Evolutionary conservation across 352 stramenopile genomes (phyloP).

Genomic region (Phytophthora pluvialis): DNA sequence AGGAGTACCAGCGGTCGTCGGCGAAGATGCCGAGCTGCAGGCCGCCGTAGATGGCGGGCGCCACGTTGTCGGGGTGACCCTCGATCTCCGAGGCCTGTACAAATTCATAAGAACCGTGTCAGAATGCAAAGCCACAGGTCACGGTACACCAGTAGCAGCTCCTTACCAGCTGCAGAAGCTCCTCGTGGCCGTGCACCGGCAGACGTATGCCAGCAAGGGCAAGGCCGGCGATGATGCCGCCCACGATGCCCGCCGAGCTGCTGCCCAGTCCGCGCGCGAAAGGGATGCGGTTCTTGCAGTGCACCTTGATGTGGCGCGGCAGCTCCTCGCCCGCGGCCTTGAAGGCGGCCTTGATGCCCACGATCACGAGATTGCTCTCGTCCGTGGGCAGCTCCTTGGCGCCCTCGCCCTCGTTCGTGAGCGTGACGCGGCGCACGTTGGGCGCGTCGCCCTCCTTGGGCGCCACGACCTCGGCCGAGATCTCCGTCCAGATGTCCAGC

Average conservation of each 20-base stretch:
- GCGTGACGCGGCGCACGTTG: constrained; percentile 87
- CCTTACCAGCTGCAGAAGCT: constrained; percentile 94
- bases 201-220: constrained; percentile 95
- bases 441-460: constrained; percentile 30
- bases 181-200: constrained; percentile 90
- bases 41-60: constrained; percentile 98
- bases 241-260: constrained; percentile 98
- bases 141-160: neutral
- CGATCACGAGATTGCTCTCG: constrained; percentile 93
- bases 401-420: constrained; percentile 97
- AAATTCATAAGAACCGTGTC: constrained; percentile 10
- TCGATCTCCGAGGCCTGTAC: constrained; percentile 94
- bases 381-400: constrained; percentile 91
- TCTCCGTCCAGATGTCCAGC: constrained; percentile 99
- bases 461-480: constrained; percentile 92
- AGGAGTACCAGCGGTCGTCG: constrained; percentile 97
- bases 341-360: constrained; percentile 96
- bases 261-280: constrained; percentile 97
- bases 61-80: constrained; percentile 99
- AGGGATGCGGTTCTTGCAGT: constrained; percentile 98
- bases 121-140: neutral
- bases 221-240: constrained; percentile 98
- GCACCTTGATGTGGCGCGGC: constrained; percentile 94
- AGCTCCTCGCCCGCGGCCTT: constrained; percentile 94
- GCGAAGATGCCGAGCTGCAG: constrained; percentile 96